phyloP scores from a whole-genome alignment of 257 asterid species.

The Jacaranda mimosifolia region DNA sequence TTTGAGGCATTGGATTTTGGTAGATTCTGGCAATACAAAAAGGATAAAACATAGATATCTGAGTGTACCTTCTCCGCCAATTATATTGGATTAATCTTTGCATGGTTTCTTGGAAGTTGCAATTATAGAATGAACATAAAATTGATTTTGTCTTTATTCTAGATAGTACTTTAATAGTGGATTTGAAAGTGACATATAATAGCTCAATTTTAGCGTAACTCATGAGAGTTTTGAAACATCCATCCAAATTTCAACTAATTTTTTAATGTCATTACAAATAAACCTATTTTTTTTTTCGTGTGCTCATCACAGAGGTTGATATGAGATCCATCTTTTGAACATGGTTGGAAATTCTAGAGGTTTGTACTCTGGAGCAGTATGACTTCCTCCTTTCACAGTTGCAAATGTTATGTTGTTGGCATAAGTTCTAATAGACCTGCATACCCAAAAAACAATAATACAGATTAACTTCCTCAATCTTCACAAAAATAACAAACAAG shows the following conservation, averaged over 20 bases:
- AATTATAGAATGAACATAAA: too few species aligned
- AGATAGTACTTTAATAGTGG: not conserved
- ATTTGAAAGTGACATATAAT: not conserved
- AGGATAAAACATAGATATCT: too few species aligned
- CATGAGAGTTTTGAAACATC: not conserved
- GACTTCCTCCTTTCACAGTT: conserved; percentile 58
- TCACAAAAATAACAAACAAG: not conserved
- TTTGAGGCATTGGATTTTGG: too few species aligned
- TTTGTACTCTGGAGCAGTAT: not conserved
- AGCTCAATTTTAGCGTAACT: not conserved
- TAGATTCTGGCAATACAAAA: too few species aligned
- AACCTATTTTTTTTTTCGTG: too few species aligned
- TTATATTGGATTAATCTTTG: too few species aligned
- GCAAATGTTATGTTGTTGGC: conserved; percentile 57
- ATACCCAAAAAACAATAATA: not conserved
- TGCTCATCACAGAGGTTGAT: conserved; percentile 30
- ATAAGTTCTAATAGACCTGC: conserved; percentile 45
- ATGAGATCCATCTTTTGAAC: conserved; percentile 58
- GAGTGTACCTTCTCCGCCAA: too few species aligned
- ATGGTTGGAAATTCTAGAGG: conserved; percentile 42
- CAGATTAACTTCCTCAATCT: not conserved
- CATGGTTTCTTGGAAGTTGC: too few species aligned
- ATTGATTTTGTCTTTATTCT: too few species aligned
- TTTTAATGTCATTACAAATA: too few species aligned
- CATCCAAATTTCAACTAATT: too few species aligned